Evolutionary conservation across 1,139 yeast genomes (phyloP), one percentile per base, ranked within the genome.

Genomic region (Diutina rugosa): DNA sequence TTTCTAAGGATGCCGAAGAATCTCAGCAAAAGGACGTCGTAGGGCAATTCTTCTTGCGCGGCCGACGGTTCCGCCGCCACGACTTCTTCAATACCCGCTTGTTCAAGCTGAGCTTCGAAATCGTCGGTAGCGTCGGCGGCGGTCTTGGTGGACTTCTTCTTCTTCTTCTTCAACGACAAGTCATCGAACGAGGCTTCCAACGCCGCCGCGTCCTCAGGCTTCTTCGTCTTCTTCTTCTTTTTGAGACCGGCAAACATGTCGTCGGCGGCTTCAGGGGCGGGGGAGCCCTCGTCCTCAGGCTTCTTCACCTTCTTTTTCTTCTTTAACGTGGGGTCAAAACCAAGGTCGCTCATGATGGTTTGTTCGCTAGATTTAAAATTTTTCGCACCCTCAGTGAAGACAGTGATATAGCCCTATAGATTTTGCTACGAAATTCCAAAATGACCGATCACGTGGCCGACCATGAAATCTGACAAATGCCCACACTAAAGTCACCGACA

Each of bases 71-170:
- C 64, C 63, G 59, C 64, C 64, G 65, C 70, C 55, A 73, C 75
- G 47, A 71, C 77, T 55, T 80, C 85, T 59, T 80, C 80, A 56
- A 91, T 79, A 67, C 98, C 98, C 28, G 97, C 98, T 69, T 88
- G 79, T 69, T 89, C 96, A 65, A 93, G 79, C 68, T 88, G 89
- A 67, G 87, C 87, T 64, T 91, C 98, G 68, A 93, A 91, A 62
- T 88, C 53, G 18, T 49, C 97, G 61, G 85, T 82, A 56, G 81
- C 79, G 9, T 52, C 48, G 55, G 74, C 84, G 55, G 78, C 72
- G 55, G 81, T 79, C 61, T 81, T 77, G 51, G 78, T 72, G 63
- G 82, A 72, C 79, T 84, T 84, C 81, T 90, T 91, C 80, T 90
- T 90, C 75, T 84, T 84, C 68, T 73, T 73, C 69, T 83, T 84